phyloP scores from a whole-genome alignment of 805 yeast genomes.

The Pichia paraexigua region DNA sequence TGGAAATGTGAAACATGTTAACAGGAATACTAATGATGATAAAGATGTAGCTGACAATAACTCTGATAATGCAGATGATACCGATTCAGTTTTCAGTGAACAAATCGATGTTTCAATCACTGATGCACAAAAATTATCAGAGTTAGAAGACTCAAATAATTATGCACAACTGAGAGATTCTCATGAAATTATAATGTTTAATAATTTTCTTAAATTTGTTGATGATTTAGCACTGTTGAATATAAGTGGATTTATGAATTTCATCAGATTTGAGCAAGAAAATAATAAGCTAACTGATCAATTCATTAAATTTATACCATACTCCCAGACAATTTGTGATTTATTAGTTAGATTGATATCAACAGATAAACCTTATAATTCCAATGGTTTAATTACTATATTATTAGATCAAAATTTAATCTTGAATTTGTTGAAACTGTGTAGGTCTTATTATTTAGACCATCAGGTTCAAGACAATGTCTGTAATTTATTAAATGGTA shows the following conservation, averaged over 20 bases:
- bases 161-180: constrained; percentile 21
- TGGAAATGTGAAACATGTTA: constrained; percentile 11
- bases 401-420: constrained; percentile 67
- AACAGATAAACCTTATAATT: constrained; percentile 81
- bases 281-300: constrained; percentile 51
- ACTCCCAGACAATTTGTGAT: constrained; percentile 87
- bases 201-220: constrained; percentile 67
- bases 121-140: constrained; percentile 11
- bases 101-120: constrained; percentile 12
- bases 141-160: constrained; percentile 14
- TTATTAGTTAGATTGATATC: constrained; percentile 78
- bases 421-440: constrained; percentile 61
- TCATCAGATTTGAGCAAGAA: constrained; percentile 42
- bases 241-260: constrained; percentile 66
- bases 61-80: constrained; percentile 13
- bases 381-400: constrained; percentile 76
- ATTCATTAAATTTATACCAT: constrained; percentile 65
- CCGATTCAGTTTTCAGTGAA: constrained; percentile 23
- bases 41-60: neutral
- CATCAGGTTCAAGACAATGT: constrained; percentile 30
- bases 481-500: constrained; percentile 83
- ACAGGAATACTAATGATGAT: constrained; percentile 13
- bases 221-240: constrained; percentile 80
- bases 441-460: constrained; percentile 27
- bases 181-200: constrained; percentile 24